Evolutionary conservation across 345 rosid genomes (phyloP), one percentile per base, ranked within the genome.

Genomic region (Rhizophora mangle): DNA sequence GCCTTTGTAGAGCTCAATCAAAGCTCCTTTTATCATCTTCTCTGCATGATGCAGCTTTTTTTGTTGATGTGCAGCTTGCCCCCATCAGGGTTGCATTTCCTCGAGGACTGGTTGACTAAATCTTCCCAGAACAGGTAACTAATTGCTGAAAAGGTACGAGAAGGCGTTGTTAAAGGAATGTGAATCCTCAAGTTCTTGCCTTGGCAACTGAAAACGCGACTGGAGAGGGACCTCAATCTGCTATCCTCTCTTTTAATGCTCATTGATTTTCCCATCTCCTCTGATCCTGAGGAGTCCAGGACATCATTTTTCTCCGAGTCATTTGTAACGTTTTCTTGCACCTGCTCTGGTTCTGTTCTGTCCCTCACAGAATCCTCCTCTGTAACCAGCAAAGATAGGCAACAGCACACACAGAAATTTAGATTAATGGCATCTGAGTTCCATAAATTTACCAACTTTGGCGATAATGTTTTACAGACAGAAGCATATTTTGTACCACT

Each of bases 11-110:
- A 96, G 92, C 85, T 96, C 99, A 61, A 81, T 36, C 20, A 89
- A 72, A 65, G 96, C 99, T 64, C 94, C 91, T 79, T 79, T 85
- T 9, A 92, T 90, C 90, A 96, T 96, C 80, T 96, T 96, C 84
- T 96, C 91, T 0, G 98, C 98, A 68, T 83, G 90, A 37, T 80
- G 85, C 78, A 96, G 59, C 84, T 87, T 88, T n/a, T 81, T 77
- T 90, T 96, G 87, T 86, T 92, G 81, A 96, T 83, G 26, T 75
- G 80, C 24, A 86, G 80, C 78, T 78, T 86, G 56, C 73, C 79
- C 58, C 89, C 92, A 67, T 85, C 91, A 53, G 82, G 78, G 63
- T 73, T 70, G 49, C 79, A 75, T 78, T 87, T 95, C 78, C 76
- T 91, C 0, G 90, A 88, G 46, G 92, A 82, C 65, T 83, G 96